These are phyloP conservation scores for Coniella vitis DNA, from an alignment of 2,329 filamentous ascomycete species.

Conservation along the genomic window DNA sequence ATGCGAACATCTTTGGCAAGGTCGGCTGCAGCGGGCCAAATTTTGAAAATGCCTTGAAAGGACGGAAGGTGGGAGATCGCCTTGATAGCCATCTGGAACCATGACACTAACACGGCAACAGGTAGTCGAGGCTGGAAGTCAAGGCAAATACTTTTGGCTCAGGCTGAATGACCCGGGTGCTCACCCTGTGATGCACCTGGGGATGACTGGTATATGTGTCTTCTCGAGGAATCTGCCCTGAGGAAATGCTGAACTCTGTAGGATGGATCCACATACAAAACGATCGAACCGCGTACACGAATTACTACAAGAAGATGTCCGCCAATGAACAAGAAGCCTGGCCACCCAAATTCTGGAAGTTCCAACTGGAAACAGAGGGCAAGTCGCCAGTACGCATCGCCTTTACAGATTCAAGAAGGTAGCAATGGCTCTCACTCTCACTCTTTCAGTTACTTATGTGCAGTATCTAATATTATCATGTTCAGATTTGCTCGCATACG, in stretches of 20 bases:
- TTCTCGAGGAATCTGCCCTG: conserved; percentile 1
- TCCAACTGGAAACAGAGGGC: conserved; percentile 61
- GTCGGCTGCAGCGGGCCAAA: conserved; percentile 71
- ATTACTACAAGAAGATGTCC: conserved; percentile 70
- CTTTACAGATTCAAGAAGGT: conserved; percentile 74
- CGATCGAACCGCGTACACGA: conserved; percentile 69
- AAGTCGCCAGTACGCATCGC: conserved; percentile 54
- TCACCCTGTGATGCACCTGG: conserved; percentile 85
- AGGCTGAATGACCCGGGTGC: conserved; percentile 64
- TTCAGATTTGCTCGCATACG: conserved; percentile 62
- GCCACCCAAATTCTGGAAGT: conserved; percentile 90
- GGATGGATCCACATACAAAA: conserved; percentile 85
- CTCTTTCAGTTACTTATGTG: too few species aligned
- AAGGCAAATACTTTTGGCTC: conserved; percentile 94
- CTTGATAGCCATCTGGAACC: not conserved
- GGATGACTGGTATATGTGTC: conserved; percentile 50
- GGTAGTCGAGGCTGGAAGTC: conserved; percentile 64
- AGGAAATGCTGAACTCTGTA: conserved; percentile 26
- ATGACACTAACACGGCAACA: conserved; percentile 16
- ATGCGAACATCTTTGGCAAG: conserved; percentile 84
- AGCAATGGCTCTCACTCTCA: not conserved
- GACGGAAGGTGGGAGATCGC: conserved; percentile 50
- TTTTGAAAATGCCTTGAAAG: conserved; percentile 66
- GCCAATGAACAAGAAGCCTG: conserved; percentile 56
- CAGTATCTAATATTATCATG: not conserved